phyloP scores from a whole-genome alignment of 2,329 filamentous ascomycete species.

The Westerdykella sp. region DNA sequence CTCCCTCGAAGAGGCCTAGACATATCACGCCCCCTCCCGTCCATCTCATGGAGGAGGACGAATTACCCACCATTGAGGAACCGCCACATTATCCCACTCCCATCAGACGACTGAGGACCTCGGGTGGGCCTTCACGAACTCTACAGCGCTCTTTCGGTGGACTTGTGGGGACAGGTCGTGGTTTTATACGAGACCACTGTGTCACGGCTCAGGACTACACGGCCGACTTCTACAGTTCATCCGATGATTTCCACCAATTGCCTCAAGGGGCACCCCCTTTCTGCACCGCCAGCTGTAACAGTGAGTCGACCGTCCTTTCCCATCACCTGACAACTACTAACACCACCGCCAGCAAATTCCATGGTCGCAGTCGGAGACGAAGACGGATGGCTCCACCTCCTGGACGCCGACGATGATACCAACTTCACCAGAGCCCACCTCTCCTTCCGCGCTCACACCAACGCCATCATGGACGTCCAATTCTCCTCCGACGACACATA shows the following conservation, averaged over 20 bases:
- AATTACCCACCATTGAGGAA: slow-evolving; percentile 17
- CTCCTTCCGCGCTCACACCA: slow-evolving; percentile 58
- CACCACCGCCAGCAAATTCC: slow-evolving; percentile 48
- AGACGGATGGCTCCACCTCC: slow-evolving; percentile 57
- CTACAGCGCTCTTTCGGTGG: slow-evolving; percentile 45
- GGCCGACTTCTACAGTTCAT: slow-evolving; percentile 52
- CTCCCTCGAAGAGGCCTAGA: slow-evolving; percentile 36
- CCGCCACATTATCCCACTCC: slow-evolving; percentile 23
- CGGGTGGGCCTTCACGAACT: slow-evolving; percentile 33
- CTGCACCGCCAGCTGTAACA: slow-evolving; percentile 60
- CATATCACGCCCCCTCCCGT: slow-evolving; percentile 20
- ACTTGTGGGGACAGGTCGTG: slow-evolving; percentile 34
- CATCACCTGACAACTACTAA: slow-evolving; percentile 7
- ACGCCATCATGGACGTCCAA: slow-evolving; percentile 66
- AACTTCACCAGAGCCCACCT: slow-evolving; percentile 55
- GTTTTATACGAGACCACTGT: slow-evolving; percentile 38
- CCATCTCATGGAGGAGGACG: slow-evolving; percentile 21
- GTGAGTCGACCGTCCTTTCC: slow-evolving; percentile 37
- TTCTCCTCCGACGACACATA: slow-evolving; percentile 62
- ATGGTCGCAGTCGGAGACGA: slow-evolving; percentile 65
- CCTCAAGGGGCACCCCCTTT: slow-evolving; percentile 54
- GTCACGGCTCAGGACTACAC: slow-evolving; percentile 55
- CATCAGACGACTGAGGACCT: slow-evolving; percentile 34
- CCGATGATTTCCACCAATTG: slow-evolving; percentile 50
- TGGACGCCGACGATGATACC: slow-evolving; percentile 50